Base-by-base conservation (phyloP, 495 filamentous ascomycete genomes). In the Podospora tetraspora region DNA sequence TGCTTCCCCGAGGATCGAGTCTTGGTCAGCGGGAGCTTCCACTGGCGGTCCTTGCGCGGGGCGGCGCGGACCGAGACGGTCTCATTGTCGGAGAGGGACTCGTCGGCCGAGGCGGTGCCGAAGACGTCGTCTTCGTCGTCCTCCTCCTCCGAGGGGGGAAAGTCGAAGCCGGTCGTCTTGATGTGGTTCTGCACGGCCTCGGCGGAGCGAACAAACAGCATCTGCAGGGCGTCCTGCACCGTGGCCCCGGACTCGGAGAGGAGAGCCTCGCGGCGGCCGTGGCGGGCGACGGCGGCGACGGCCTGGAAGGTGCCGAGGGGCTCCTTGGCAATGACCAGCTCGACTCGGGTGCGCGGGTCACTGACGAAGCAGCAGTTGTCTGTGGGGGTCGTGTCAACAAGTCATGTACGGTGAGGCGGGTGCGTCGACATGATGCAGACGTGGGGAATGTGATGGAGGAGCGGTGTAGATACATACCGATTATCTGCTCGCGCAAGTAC, bases 301-400 rank as follows among this genome's bases (percentile, higher is more conserved):
- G 77, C 80, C 68, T 73, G 77, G 65, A 70, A 81, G 24, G 60
- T 66, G 1, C 72, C 79, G 7, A 71, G 59, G 59, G 74, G 70
- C 25, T 79, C 74, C 62, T 77, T 78, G 59, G 66, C 72, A 10
- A 69, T 76, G 37, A 82, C 69, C 61, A 82, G 68, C 29, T 72
- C 71, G 43, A 82, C 30, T 0, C 56, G 30, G 23, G 73, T 75
- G 68, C 74, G 67, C 23, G 70, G 70, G 5, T 66, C 63, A 16
- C 73, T 69, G 68, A 78, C 67, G 71, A 81, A 82, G 59, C 74
- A 67, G 69, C 76, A 81, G 67, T 82, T 82, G 25, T 80, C 80
- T 82, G 67, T 9, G 64, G n/a, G 12, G 10, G 64, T 37, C 24
- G 16, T 7, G 30, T 66, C 57, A 66, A 57, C 64, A 57, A 57